Evolutionary conservation across 2,329 filamentous ascomycete genomes (phyloP).

Genomic region (Immersiporthe knoxdaviesiana): DNA sequence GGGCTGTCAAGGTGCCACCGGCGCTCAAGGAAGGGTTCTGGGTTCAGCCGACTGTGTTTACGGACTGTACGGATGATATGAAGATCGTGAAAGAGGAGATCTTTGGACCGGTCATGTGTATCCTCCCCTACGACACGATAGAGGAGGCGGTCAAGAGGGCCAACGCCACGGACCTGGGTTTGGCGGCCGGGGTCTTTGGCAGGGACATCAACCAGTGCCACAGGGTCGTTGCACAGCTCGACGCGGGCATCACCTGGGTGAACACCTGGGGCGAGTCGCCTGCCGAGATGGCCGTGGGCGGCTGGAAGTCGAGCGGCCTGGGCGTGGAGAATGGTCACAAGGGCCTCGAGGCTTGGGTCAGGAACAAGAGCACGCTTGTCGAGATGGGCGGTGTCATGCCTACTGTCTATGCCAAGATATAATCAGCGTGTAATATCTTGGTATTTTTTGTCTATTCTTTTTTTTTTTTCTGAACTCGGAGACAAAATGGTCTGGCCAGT

Average conservation of each 20-base stretch:
- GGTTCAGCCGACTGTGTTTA: conserved; percentile 83
- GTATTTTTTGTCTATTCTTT: too few relatives aligned
- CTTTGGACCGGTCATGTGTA: conserved; percentile 84
- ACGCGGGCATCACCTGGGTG: conserved; percentile 89
- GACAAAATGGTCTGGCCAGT: background rate
- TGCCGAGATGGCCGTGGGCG: conserved; percentile 89
- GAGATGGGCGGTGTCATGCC: conserved; percentile 74
- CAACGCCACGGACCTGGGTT: conserved; percentile 76
- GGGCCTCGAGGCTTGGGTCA: conserved; percentile 80
- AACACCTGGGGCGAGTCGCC: conserved; percentile 94
- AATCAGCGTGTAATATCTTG: conserved; percentile 27
- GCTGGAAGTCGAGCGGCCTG: conserved; percentile 88
- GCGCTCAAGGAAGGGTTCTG: conserved; percentile 71
- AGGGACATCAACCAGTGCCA: conserved; percentile 75
- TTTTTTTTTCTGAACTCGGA: too few relatives aligned
- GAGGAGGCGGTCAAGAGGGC: conserved; percentile 73
- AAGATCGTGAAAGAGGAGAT: conserved; percentile 81
- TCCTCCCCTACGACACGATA: conserved; percentile 72
- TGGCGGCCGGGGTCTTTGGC: conserved; percentile 84
- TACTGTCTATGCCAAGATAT: conserved; percentile 76
- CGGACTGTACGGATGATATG: conserved; percentile 83
- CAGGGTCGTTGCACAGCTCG: conserved; percentile 67
- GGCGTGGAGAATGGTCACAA: conserved; percentile 84
- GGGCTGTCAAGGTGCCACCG: conserved; percentile 47
- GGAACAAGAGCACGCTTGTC: conserved; percentile 86